Conservation (phyloP, 805 yeast genomes). For the Candida railenensis region DNA sequence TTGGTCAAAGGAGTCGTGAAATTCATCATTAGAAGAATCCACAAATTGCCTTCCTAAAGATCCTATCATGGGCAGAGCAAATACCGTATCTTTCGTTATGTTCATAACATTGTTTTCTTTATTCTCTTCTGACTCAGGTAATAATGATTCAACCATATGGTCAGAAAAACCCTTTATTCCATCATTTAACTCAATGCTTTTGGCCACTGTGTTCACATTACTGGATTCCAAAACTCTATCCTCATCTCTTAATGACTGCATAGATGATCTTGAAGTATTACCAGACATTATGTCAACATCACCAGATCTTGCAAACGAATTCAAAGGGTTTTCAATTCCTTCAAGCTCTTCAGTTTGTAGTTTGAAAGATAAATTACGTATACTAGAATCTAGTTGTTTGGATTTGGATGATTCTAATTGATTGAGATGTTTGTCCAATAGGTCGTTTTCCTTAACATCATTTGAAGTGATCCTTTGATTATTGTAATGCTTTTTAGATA, state of each 20-base stretch:
- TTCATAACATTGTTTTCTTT: background rate
- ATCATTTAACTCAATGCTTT: slow-evolving; percentile 37
- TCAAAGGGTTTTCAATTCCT: slow-evolving; percentile 30
- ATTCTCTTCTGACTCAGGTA: slow-evolving; percentile 17
- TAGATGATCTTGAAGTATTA: slow-evolving; percentile 42
- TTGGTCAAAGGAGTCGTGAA: slow-evolving; percentile 32
- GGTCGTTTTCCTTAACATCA: slow-evolving; percentile 11
- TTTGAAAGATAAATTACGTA: slow-evolving; percentile 32
- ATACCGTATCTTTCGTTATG: background rate
- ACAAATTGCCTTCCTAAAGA: background rate
- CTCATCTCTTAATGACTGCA: slow-evolving; percentile 30
- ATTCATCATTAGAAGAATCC: slow-evolving; percentile 10
- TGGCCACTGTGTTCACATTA: slow-evolving; percentile 14
- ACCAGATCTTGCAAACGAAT: slow-evolving; percentile 25
- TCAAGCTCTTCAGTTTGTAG: slow-evolving; percentile 18
- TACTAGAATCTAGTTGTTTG: slow-evolving; percentile 29
- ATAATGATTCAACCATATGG: slow-evolving; percentile 31
- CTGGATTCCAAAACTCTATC: slow-evolving; percentile 26
- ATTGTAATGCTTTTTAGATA: slow-evolving; percentile 19
- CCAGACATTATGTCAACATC: slow-evolving; percentile 25
- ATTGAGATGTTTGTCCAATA: slow-evolving; percentile 34
- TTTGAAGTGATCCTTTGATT: slow-evolving; percentile 8
- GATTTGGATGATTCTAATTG: slow-evolving; percentile 24
- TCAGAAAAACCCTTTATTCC: slow-evolving; percentile 45
- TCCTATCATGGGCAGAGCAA: background rate